Percentiles rank a stretch among this genome's conserved stretches.
These are phyloP conservation scores for Aspergillus calidoustus DNA, from an alignment of 2,329 filamentous ascomycete genomes.

Conservation along the genomic window DNA sequence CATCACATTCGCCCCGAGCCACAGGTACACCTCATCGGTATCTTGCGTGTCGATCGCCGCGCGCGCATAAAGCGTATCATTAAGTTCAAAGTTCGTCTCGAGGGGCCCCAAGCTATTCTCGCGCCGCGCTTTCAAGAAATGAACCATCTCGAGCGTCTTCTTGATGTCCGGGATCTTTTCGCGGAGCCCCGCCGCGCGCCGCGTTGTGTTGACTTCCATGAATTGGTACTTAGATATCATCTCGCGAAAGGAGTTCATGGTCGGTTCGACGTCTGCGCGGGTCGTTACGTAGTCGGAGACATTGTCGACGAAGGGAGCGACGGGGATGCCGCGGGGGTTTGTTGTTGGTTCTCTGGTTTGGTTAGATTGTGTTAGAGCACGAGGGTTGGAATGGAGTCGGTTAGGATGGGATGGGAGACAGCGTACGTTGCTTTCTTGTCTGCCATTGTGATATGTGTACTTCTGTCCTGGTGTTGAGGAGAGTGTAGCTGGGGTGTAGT, in stretches of 20 bases:
- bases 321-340: conserved; percentile 52
- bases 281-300: conserved; percentile 52
- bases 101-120: conserved; percentile 61
- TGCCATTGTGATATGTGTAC: conserved; percentile 32
- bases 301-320: conserved; percentile 53
- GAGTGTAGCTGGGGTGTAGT: neutral
- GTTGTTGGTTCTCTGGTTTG: conserved; percentile 35
- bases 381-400: neutral
- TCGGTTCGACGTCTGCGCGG: conserved; percentile 51
- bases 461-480: neutral
- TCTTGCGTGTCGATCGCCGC: conserved; percentile 77
- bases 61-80: conserved; percentile 92
- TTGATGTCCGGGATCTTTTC: conserved; percentile 98
- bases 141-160: conserved; percentile 91
- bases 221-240: conserved; percentile 92
- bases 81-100: conserved; percentile 93
- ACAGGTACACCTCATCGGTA: conserved; percentile 85
- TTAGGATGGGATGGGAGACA: neutral
- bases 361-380: neutral
- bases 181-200: conserved; percentile 77
- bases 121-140: conserved; percentile 77
- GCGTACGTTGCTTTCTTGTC: conserved; percentile 37
- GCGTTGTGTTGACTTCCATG: conserved; percentile 94
- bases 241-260: conserved; percentile 53
- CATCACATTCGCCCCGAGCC: conserved; percentile 99